These are phyloP conservation scores for Aristolochia fimbriata DNA, from an alignment of 164 flowering plant genomes.

Conservation along the genomic window DNA sequence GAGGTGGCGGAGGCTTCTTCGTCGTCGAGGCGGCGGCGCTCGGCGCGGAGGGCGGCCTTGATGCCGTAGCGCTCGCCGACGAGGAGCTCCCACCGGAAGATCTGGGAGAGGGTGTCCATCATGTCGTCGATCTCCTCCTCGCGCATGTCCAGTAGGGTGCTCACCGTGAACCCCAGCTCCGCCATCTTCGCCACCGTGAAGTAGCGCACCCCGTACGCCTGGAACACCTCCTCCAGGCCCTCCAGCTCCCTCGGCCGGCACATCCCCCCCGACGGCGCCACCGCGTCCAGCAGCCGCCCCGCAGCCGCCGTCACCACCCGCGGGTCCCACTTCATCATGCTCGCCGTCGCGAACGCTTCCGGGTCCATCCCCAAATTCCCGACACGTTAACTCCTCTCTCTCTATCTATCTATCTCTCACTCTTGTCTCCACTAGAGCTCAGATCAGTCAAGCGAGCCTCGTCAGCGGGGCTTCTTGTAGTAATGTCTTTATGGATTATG, in stretches of 20 bases:
- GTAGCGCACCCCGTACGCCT: slow-evolving; percentile 73
- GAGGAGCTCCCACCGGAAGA: slow-evolving; percentile 81
- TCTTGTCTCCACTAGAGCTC: too few species aligned
- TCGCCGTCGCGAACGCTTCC: slow-evolving; percentile 22
- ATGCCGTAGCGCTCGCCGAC: slow-evolving; percentile 95
- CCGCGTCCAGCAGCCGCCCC: slow-evolving; percentile 6
- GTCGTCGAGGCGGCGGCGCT: slow-evolving; percentile 63
- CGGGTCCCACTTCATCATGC: slow-evolving; percentile 27
- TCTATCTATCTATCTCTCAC: neutral
- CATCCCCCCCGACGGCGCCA: neutral
- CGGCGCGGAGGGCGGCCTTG: slow-evolving; percentile 89
- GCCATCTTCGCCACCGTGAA: slow-evolving; percentile 80
- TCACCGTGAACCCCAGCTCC: slow-evolving; percentile 90
- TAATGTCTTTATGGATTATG: too few species aligned
- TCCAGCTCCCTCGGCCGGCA: slow-evolving; percentile 35
- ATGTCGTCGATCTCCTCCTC: slow-evolving; percentile 94
- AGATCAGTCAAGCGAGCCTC: too few species aligned
- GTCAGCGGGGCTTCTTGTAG: too few species aligned
- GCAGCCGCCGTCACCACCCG: slow-evolving; percentile 4
- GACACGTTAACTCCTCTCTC: too few species aligned
- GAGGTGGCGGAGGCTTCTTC: slow-evolving; percentile 23
- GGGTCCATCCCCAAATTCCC: slow-evolving; percentile 19
- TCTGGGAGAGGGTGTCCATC: slow-evolving; percentile 76
- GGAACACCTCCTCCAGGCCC: slow-evolving; percentile 77
- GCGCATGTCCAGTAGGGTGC: slow-evolving; percentile 76